These are phyloP conservation scores for Ceratobasidium sp. DNA, from an alignment of 1,284 basidiomycete genomes.

Conservation along the genomic window DNA sequence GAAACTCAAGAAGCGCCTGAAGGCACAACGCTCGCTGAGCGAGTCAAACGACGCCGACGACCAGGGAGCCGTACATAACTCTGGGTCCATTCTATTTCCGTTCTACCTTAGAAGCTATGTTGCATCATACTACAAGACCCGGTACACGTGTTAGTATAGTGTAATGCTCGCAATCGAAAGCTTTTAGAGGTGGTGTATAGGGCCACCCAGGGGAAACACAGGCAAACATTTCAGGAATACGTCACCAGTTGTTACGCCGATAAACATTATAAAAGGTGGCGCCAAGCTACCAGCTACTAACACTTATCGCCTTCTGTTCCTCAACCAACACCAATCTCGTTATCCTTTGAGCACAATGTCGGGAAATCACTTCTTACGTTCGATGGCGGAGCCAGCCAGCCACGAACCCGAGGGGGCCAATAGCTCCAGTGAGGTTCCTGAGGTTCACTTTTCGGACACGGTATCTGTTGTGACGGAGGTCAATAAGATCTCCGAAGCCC, in stretches of 20 bases:
- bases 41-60: slow-evolving; percentile 11
- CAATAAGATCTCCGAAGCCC: slow-evolving; percentile 24
- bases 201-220: too few relatives aligned
- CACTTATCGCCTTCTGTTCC: not conserved
- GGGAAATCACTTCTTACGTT: slow-evolving; percentile 32
- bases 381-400: slow-evolving; percentile 19
- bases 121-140: not conserved
- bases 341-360: slow-evolving; percentile 14
- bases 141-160: too few relatives aligned
- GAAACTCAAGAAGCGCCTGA: not conserved
- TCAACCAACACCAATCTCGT: too few relatives aligned
- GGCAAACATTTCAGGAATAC: not conserved
- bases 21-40: not conserved
- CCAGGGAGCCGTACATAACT: not conserved
- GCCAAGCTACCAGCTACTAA: not conserved
- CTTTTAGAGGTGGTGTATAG: too few relatives aligned
- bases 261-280: not conserved
- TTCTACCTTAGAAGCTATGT: not conserved
- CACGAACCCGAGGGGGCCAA: not conserved
- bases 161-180: too few relatives aligned
- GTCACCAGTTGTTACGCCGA: not conserved
- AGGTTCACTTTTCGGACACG: slow-evolving; percentile 34
- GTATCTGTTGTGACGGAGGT: slow-evolving; percentile 34
- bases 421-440: slow-evolving; percentile 3
- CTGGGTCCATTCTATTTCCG: not conserved